phyloP scores from a whole-genome alignment of 2,329 filamentous ascomycete genomes.

The Paecilomyces formosus region DNA sequence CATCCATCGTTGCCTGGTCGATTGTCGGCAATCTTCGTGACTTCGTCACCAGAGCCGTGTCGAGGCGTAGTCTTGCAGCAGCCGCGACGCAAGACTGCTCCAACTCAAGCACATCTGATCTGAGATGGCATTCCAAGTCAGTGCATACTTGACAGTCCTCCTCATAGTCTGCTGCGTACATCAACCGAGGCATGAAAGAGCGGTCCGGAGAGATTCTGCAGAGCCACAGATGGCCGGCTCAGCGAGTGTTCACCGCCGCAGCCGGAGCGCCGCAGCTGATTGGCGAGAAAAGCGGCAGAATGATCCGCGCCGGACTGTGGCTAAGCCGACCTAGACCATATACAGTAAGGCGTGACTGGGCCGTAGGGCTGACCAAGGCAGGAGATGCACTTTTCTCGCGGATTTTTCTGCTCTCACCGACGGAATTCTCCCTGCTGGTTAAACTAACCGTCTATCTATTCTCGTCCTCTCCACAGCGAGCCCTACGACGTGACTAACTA shows the following conservation, averaged over 20 bases:
- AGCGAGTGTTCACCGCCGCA: background rate
- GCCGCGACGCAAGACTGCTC: no score
- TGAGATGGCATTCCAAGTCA: background rate
- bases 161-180: no score
- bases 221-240: background rate
- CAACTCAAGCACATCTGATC: background rate
- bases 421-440: background rate
- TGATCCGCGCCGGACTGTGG: background rate
- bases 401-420: background rate
- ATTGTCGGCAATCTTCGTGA: no score
- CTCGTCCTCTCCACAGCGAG: background rate
- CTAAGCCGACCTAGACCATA: background rate
- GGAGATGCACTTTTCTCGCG: background rate
- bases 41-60: background rate
- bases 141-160: no score
- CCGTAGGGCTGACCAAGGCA: conserved; percentile 1
- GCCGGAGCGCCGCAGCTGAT: background rate
- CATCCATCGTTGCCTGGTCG: background rate
- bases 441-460: background rate
- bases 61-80: background rate
- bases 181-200: background rate
- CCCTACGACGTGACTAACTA: background rate
- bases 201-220: background rate
- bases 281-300: background rate
- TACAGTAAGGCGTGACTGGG: background rate